These are phyloP conservation scores for Aspergillus sclerotialis DNA, from an alignment of 2,329 filamentous ascomycete species.

Conservation along the genomic window DNA sequence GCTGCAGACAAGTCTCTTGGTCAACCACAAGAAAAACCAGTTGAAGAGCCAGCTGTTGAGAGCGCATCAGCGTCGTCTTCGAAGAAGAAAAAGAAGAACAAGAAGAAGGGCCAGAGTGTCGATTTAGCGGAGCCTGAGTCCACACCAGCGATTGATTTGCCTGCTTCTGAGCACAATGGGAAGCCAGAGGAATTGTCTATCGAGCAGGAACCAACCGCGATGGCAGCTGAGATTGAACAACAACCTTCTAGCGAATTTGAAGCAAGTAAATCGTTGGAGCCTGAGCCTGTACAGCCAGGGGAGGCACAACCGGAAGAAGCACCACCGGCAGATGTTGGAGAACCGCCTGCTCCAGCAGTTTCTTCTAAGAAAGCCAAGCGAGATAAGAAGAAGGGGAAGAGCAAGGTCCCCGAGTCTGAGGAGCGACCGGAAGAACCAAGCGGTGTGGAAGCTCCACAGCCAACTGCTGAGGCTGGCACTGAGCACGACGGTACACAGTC, in stretches of 20 bases:
- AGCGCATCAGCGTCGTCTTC: slow-evolving; percentile 10
- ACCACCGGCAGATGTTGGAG: slow-evolving; percentile 4
- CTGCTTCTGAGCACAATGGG: background rate
- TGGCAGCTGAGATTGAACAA: background rate
- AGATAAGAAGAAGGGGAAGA: slow-evolving; percentile 19
- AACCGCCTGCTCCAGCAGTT: slow-evolving; percentile 5
- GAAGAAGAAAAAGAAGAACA: slow-evolving; percentile 29
- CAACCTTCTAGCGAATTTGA: background rate
- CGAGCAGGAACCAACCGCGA: no score
- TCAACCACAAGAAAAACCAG: slow-evolving; percentile 3
- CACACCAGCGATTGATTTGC: background rate
- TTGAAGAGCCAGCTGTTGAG: slow-evolving; percentile 10
- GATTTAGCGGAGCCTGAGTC: slow-evolving; percentile 11
- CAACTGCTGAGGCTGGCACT: background rate
- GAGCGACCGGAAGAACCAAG: slow-evolving; percentile 4
- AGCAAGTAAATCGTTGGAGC: background rate
- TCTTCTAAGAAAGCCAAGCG: slow-evolving; percentile 19
- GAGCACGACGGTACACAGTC: background rate
- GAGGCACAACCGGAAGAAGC: slow-evolving; percentile 1
- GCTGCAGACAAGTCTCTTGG: slow-evolving; percentile 1
- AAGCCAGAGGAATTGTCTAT: no score
- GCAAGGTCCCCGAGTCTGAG: slow-evolving; percentile 4
- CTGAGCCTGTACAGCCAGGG: background rate
- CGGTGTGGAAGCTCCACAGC: background rate
- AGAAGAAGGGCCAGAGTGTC: slow-evolving; percentile 25